Evolutionary conservation across 805 yeast genomes (phyloP).

Genomic region (Kodamaea restingae): DNA sequence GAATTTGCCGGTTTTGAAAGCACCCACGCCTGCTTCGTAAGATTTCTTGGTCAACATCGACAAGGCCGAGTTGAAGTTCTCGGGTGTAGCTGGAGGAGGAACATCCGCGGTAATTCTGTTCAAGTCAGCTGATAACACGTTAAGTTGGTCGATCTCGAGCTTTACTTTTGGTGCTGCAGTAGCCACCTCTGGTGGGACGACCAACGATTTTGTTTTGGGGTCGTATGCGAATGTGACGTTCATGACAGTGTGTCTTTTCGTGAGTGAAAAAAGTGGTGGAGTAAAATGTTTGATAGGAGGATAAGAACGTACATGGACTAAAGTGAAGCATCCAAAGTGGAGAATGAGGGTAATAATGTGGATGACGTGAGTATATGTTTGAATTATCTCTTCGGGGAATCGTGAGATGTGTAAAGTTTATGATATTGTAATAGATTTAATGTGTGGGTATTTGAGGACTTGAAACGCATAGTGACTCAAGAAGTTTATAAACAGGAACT

Average conservation of each 20-base stretch:
- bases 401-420: too few species aligned
- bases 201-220: conserved; percentile 24
- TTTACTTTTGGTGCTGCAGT: conserved; percentile 26
- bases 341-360: too few species aligned
- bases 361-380: too few species aligned
- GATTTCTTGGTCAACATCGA: conserved; percentile 60
- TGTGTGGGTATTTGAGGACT: too few species aligned
- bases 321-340: not conserved
- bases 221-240: conserved; percentile 24
- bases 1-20: conserved; percentile 52
- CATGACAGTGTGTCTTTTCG: conserved; percentile 14
- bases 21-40: conserved; percentile 58
- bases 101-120: conserved; percentile 42
- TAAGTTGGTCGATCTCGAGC: conserved; percentile 42
- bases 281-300: not conserved
- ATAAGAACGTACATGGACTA: not conserved
- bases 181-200: conserved; percentile 16
- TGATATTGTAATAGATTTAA: too few species aligned
- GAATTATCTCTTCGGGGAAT: too few species aligned
- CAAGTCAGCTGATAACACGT: conserved; percentile 34
- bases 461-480: too few species aligned
- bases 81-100: conserved; percentile 51
- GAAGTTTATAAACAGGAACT: too few species aligned
- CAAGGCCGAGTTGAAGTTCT: conserved; percentile 52
- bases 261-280: not conserved